phyloP scores from a whole-genome alignment of 768 basidiomycete species.

The Termitomyces sp. region DNA sequence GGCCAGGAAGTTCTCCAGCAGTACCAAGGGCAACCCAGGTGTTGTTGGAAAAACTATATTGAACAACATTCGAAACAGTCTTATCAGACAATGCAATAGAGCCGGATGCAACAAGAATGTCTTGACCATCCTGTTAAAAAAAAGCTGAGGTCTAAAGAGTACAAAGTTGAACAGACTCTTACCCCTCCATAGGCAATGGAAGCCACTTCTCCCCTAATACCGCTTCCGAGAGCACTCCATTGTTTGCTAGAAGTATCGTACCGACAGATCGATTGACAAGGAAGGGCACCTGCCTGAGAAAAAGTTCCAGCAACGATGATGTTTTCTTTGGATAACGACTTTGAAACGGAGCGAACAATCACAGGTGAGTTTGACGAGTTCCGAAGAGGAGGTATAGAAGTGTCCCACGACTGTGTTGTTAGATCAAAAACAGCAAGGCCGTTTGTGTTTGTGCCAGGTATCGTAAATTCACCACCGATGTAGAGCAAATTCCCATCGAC shows the following conservation, averaged over 20 bases:
- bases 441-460: constrained; percentile 48
- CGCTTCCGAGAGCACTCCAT: constrained; percentile 78
- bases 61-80: constrained; percentile 64
- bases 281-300: constrained; percentile 63
- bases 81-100: constrained; percentile 64
- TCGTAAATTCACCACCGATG: constrained; percentile 80
- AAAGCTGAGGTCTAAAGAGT: background rate
- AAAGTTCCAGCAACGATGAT: constrained; percentile 87
- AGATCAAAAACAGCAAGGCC: constrained; percentile 85
- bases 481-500: constrained; percentile 69
- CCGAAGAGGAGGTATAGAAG: constrained; percentile 56
- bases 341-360: constrained; percentile 66
- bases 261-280: constrained; percentile 74
- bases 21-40: constrained; percentile 72
- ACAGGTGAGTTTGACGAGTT: constrained; percentile 46
- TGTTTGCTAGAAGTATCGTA: constrained; percentile 63
- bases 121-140: constrained; percentile 48
- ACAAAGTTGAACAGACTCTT: constrained; percentile 19
- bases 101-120: constrained; percentile 74
- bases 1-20: constrained; percentile 68
- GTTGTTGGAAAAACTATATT: constrained; percentile 62
- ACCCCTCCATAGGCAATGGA: constrained; percentile 81
- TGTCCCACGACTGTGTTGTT: constrained; percentile 52
- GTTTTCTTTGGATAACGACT: constrained; percentile 52
- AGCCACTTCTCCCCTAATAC: constrained; percentile 76